Base-by-base conservation (phyloP, 2,329 filamentous ascomycete species). In the Fragosphaeria purpurea region DNA sequence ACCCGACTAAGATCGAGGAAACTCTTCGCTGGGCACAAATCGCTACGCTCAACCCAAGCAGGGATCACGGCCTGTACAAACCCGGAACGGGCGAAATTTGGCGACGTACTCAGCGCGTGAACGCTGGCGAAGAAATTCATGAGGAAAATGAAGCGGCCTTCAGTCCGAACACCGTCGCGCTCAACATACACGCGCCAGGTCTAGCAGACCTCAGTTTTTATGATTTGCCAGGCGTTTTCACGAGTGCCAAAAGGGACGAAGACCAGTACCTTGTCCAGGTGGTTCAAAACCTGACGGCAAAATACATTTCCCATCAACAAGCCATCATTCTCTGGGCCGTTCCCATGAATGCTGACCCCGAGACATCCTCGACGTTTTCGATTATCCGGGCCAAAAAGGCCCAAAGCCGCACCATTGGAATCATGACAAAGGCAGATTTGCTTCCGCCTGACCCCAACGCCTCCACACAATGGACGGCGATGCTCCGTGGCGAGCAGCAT, bases 401-500 rank as follows among this genome's bases (percentile, higher is more conserved):
- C 0, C 70, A 76, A 2, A 55, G 70, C 4, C 73, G 83, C 1
- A 86, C 82, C 1, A 73, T 86, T 48, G 87, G 87, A 0, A 85
- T 95, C 0, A 73, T 95, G 12, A 95, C 89, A 0, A 95, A 95
- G 60, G 88, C 89, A 0, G 90, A 95, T 55, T 75, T 85, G 0
- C 66, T 89, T 0, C 75, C 80, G 0, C 62, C 67, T 0, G 73
- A 73, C 0, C 70, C 74, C 2, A 67, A 78, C 1, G 67, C 71
- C 0, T 12, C 50, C 0, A 57, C 65, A 0, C 80, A 83, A 50
- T 87, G 85, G 76, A 61, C 78, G 0, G 68, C 75, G 0, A 83
- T 89, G 50, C 71, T 95, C 5, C 68, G 71, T 0, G 79, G 80
- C 0, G 61, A 77, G 2, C 75, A 77, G 2, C 87, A 86, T 53